These are phyloP conservation scores for Scutellaria minor DNA, from an alignment of 257 asterid species.

Conservation along the genomic window DNA sequence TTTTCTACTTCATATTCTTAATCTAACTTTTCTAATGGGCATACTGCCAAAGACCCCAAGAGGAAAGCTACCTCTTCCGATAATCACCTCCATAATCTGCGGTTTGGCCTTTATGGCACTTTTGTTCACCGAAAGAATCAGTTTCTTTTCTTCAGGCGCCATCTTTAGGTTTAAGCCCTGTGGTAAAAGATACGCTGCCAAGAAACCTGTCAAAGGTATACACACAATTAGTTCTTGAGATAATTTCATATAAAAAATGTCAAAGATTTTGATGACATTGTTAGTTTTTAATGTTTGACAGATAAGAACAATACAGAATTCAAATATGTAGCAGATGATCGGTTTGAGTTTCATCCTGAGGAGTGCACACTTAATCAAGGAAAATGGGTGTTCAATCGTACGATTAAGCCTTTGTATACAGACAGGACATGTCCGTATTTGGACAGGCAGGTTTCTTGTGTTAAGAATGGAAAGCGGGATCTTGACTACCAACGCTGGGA, in stretches of 20 bases:
- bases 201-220: conserved; percentile 42
- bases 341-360: conserved; percentile 79
- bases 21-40: conserved; percentile 44
- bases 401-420: conserved; percentile 70
- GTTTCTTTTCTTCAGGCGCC: conserved; percentile 53
- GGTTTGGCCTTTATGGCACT: conserved; percentile 58
- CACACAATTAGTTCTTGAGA: not conserved
- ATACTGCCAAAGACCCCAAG: conserved; percentile 45
- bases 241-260: not conserved
- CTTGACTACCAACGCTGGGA: conserved; percentile 74
- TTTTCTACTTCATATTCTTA: conserved; percentile 6
- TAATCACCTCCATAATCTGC: conserved; percentile 49
- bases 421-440: conserved; percentile 78
- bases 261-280: conserved; percentile 3
- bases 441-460: conserved; percentile 85
- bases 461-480: conserved; percentile 76
- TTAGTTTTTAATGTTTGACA: conserved; percentile 23
- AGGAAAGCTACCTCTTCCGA: conserved; percentile 63
- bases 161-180: conserved; percentile 64
- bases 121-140: conserved; percentile 68
- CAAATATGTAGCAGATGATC: conserved; percentile 68
- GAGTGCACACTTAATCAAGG: conserved; percentile 73
- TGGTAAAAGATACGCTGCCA: conserved; percentile 48
- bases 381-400: conserved; percentile 78
- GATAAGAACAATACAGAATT: conserved; percentile 46